Conservation (phyloP, 139 green algal genomes). For the Chara braunii region DNA sequence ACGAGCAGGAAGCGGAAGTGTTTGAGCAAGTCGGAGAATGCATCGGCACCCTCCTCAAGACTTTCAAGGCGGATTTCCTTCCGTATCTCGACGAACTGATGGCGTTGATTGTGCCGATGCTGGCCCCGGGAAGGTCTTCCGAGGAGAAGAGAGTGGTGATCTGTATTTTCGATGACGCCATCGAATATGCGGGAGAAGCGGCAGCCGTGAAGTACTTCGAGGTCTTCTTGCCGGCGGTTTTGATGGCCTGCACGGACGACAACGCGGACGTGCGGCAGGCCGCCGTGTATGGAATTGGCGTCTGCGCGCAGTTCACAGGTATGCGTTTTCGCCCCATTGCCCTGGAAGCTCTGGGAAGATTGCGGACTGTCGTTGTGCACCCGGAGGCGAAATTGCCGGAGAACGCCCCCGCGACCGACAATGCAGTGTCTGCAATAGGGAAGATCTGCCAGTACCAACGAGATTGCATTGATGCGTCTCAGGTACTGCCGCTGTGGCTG, state of each 20-base stretch:
- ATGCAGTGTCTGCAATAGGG: slow-evolving; percentile 41
- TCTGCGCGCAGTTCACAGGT: slow-evolving; percentile 54
- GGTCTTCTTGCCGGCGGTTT: slow-evolving; percentile 59
- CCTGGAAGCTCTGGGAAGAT: slow-evolving; percentile 14
- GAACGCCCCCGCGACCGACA: slow-evolving; percentile 42
- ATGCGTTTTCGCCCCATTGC: slow-evolving; percentile 48
- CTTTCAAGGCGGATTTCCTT: slow-evolving; percentile 66
- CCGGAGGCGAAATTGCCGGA: slow-evolving; percentile 33
- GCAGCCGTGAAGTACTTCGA: slow-evolving; percentile 40
- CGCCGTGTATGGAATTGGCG: slow-evolving; percentile 80
- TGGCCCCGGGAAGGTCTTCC: slow-evolving; percentile 4
- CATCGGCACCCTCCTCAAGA: slow-evolving; percentile 53
- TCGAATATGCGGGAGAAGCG: slow-evolving; percentile 62
- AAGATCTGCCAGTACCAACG: slow-evolving; percentile 45
- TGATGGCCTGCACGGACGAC: slow-evolving; percentile 47
- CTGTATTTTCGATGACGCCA: slow-evolving; percentile 86
- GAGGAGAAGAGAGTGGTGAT: slow-evolving; percentile 81
- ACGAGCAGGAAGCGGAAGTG: slow-evolving; percentile 82
- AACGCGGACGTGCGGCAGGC: slow-evolving; percentile 78
- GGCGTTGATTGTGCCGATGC: neutral
- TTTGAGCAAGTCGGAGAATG: slow-evolving; percentile 54
- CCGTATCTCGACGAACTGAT: slow-evolving; percentile 69
- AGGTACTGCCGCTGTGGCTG: slow-evolving; percentile 32
- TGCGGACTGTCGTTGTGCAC: neutral
- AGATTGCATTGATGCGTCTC: slow-evolving; percentile 12